Conservation (phyloP, 768 basidiomycete genomes). For the Lentinula lateritia region DNA sequence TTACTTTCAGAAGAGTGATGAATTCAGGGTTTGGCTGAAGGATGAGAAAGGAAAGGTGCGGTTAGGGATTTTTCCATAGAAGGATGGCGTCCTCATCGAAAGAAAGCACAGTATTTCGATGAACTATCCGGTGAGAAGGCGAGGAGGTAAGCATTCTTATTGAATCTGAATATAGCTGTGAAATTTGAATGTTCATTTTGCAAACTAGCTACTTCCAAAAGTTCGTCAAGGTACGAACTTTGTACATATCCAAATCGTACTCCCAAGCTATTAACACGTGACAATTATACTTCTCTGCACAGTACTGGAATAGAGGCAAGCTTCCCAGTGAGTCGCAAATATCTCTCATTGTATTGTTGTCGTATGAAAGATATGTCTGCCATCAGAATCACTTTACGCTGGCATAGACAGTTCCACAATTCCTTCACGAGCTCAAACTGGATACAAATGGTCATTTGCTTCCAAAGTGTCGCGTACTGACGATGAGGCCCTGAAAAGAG, state of each 20-base stretch:
- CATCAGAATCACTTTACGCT: constrained; percentile 49
- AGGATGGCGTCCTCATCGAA: neutral
- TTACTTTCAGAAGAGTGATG: constrained; percentile 84
- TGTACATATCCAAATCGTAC: neutral
- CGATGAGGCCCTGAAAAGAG: constrained; percentile 47
- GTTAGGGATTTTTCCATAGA: neutral
- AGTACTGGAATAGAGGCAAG: constrained; percentile 82
- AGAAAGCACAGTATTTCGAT: constrained; percentile 65
- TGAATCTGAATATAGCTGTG: constrained; percentile 10
- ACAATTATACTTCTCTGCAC: neutral
- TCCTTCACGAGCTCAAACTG: constrained; percentile 65
- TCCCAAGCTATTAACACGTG: constrained; percentile 1
- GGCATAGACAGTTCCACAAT: constrained; percentile 52
- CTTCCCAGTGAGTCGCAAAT: constrained; percentile 46
- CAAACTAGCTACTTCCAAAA: constrained; percentile 79
- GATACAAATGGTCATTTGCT: constrained; percentile 86
- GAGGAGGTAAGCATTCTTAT: constrained; percentile 46
- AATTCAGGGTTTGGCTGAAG: constrained; percentile 65
- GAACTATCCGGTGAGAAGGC: constrained; percentile 80
- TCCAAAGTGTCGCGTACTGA: constrained; percentile 60
- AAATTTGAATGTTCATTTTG: constrained; percentile 20
- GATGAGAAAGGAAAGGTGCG: constrained; percentile 2
- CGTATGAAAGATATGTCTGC: neutral
- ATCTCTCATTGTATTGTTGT: neutral
- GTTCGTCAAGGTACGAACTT: constrained; percentile 67